A percentile compares a stretch with the other conserved stretches of the same genome.
Conservation (phyloP, 2,329 filamentous ascomycete genomes). For the Dothideomycetes sp. region DNA sequence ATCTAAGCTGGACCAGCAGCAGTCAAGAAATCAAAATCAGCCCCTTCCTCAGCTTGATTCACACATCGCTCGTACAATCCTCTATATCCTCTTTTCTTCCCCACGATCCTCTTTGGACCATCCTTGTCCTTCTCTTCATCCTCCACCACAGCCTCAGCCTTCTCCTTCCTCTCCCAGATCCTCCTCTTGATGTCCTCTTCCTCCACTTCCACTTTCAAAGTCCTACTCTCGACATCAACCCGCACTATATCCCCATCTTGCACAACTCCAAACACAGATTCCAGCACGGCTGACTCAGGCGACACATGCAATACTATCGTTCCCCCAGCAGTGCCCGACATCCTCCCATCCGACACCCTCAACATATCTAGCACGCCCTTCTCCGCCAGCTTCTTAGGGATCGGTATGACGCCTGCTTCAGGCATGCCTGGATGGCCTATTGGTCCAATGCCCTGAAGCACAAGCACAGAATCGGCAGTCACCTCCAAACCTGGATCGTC, state of each 20-base stretch:
- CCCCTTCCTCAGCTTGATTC: constrained; percentile 48
- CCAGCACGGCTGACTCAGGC: constrained; percentile 38
- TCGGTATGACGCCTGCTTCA: constrained; percentile 40
- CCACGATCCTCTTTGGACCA: constrained; percentile 14
- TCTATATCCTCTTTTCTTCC: constrained; percentile 40
- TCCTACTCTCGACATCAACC: constrained; percentile 33
- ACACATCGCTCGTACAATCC: constrained; percentile 49
- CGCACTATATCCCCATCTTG: constrained; percentile 37
- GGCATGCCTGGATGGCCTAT: constrained; percentile 44
- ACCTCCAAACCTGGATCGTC: constrained; percentile 35
- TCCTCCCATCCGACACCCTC: constrained; percentile 42
- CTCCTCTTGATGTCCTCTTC: constrained; percentile 30
- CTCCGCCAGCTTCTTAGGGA: constrained; percentile 36
- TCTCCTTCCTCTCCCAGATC: constrained; percentile 24
- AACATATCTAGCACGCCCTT: constrained; percentile 43
- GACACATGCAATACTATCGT: constrained; percentile 44
- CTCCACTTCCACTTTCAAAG: constrained; percentile 29
- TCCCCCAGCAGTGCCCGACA: constrained; percentile 45
- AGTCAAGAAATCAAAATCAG: constrained; percentile 51
- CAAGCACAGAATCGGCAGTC: constrained; percentile 32
- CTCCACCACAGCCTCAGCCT: constrained; percentile 16
- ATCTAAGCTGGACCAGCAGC: constrained; percentile 10
- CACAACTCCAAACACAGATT: constrained; percentile 38
- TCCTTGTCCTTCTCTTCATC: constrained; percentile 16
- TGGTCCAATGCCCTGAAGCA: constrained; percentile 39